Percentiles rank a stretch among this genome's conserved stretches.
Conservation (phyloP, 306 rosid genomes). For the Prunus fruticosa region DNA sequence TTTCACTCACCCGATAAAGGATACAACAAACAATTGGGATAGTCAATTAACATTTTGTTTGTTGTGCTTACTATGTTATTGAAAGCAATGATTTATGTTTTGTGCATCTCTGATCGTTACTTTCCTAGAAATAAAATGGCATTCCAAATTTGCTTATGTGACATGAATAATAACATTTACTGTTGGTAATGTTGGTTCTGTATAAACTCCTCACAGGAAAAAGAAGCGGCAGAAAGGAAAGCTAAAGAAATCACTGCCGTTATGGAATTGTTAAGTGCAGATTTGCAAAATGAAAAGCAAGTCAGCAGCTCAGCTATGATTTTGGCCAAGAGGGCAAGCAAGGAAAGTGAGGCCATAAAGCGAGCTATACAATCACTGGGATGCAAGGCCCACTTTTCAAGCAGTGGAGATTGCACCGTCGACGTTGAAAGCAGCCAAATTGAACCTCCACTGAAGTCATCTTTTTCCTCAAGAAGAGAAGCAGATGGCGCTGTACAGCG, state of each 20-base stretch:
- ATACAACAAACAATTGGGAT: background rate
- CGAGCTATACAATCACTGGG: constrained; percentile 88
- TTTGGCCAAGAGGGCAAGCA: constrained; percentile 52
- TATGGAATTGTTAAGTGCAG: constrained; percentile 64
- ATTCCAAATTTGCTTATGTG: background rate
- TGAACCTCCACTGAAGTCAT: constrained; percentile 31
- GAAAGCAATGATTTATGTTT: background rate
- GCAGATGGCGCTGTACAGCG: constrained; percentile 31
- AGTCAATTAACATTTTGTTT: background rate
- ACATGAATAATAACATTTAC: background rate
- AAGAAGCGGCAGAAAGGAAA: constrained; percentile 80
- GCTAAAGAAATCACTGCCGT: constrained; percentile 48
- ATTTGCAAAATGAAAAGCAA: constrained; percentile 62
- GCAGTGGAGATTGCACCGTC: constrained; percentile 65
- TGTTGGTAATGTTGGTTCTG: background rate
- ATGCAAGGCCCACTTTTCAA: constrained; percentile 73
- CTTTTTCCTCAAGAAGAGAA: constrained; percentile 38
- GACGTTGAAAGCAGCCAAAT: constrained; percentile 56
- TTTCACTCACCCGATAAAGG: background rate
- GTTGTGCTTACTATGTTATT: background rate
- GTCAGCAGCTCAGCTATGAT: constrained; percentile 57
- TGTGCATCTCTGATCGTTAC: background rate
- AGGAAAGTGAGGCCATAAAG: constrained; percentile 71
- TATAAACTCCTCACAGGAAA: constrained; percentile 54
- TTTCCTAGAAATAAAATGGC: background rate